These are phyloP conservation scores for Starmerella stellata DNA, from an alignment of 805 yeast genomes.

Conservation along the genomic window DNA sequence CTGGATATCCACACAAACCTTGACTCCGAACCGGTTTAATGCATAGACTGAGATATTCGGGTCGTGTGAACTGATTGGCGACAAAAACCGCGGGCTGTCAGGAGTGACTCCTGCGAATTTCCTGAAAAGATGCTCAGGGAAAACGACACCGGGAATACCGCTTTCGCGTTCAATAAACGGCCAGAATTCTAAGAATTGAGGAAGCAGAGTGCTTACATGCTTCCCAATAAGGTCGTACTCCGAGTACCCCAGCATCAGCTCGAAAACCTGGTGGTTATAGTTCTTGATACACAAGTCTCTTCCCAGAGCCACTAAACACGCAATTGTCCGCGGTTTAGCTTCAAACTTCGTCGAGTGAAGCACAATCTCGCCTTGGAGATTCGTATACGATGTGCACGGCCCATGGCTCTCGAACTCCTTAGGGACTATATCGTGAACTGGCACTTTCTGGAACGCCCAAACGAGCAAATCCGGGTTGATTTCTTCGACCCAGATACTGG, in stretches of 20 bases:
- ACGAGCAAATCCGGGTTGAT: slow-evolving; percentile 37
- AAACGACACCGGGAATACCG: slow-evolving; percentile 43
- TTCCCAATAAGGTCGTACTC: slow-evolving; percentile 6
- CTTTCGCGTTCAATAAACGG: slow-evolving; percentile 26
- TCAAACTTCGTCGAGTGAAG: slow-evolving; percentile 1
- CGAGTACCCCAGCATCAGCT: slow-evolving; percentile 11
- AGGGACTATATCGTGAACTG: background rate
- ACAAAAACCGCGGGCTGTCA: slow-evolving; percentile 24
- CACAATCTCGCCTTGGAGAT: background rate
- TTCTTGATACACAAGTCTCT: slow-evolving; percentile 27
- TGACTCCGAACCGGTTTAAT: slow-evolving; percentile 48
- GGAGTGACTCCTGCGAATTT: slow-evolving; percentile 24
- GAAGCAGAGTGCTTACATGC: slow-evolving; percentile 12
- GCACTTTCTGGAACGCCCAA: slow-evolving; percentile 71
- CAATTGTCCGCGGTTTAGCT: slow-evolving; percentile 2
- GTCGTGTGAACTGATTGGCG: slow-evolving; percentile 8
- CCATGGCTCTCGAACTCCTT: background rate
- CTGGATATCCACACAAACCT: slow-evolving; percentile 57
- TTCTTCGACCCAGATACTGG: slow-evolving; percentile 73
- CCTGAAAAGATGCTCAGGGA: slow-evolving; percentile 84
- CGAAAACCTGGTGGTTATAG: slow-evolving; percentile 15
- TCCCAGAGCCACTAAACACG: slow-evolving; percentile 6
- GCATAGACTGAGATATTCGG: slow-evolving; percentile 26
- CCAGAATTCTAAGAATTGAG: slow-evolving; percentile 25
- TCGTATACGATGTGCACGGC: slow-evolving; percentile 1